Evolutionary conservation across 2,329 filamentous ascomycete species (phyloP).

Genomic region (Talaromyces amestolkiae): DNA sequence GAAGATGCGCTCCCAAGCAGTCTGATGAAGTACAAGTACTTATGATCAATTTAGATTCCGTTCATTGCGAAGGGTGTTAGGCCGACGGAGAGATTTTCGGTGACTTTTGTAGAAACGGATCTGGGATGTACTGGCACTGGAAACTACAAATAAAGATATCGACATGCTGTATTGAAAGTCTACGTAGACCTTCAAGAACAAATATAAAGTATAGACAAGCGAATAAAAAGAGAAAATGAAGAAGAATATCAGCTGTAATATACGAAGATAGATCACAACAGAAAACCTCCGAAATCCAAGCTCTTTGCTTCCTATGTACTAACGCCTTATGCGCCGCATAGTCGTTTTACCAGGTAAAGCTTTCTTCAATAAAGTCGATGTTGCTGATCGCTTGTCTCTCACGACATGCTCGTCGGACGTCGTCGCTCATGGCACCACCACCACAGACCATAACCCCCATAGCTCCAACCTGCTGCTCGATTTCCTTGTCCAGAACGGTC

Average conservation of each 20-base stretch:
- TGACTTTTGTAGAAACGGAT: not conserved
- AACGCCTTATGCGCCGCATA: not conserved
- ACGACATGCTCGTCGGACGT: constrained; percentile 68
- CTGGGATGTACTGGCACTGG: not conserved
- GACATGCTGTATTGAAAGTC: not conserved
- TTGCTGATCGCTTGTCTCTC: constrained; percentile 60
- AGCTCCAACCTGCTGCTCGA: constrained; percentile 76
- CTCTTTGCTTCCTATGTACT: not conserved
- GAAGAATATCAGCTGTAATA: not conserved
- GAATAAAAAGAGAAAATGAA: not conserved
- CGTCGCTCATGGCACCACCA: constrained; percentile 70
- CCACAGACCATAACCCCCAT: constrained; percentile 85
- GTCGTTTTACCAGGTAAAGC: constrained; percentile 54
- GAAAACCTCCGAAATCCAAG: not conserved
- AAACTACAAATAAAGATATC: not conserved
- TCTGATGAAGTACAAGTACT: no score
- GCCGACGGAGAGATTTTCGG: not conserved
- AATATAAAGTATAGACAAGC: not conserved
- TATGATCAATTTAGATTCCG: no score
- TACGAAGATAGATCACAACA: not conserved
- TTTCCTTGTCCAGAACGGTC: constrained; percentile 76
- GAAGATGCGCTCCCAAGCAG: not conserved
- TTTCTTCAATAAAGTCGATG: constrained; percentile 75
- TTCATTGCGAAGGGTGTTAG: not conserved
- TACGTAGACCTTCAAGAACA: not conserved